Conservation (phyloP, 768 basidiomycete genomes). For the Guyanaporus albipodus region DNA sequence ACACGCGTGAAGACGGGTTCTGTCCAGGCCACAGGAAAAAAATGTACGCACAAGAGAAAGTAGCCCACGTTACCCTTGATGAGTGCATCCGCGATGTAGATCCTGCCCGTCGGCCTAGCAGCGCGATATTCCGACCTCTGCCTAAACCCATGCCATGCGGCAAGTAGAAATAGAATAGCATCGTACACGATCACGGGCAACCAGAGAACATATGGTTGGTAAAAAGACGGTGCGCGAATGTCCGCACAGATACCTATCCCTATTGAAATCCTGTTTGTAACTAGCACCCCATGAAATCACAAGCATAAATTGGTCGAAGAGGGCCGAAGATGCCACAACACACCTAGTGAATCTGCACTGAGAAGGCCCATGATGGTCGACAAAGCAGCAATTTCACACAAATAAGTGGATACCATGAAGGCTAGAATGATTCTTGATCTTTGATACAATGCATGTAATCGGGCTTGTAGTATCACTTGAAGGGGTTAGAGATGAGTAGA, state of each 20-base stretch:
- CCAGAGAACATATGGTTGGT: constrained; percentile 4
- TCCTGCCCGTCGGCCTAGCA: background rate
- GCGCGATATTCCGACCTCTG: background rate
- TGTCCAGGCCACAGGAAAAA: background rate
- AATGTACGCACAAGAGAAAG: constrained; percentile 12
- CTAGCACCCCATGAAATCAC: background rate
- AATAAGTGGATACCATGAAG: constrained; percentile 8
- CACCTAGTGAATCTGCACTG: constrained; percentile 2
- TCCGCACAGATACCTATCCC: constrained; percentile 5
- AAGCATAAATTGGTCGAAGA: background rate
- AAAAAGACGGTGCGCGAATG: background rate
- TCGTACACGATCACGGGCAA: constrained; percentile 9
- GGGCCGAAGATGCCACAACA: background rate
- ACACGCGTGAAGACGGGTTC: no score
- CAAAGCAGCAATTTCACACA: constrained; percentile 13
- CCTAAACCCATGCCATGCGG: constrained; percentile 2
- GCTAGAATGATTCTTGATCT: constrained; percentile 9
- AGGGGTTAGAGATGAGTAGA: background rate
- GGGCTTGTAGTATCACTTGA: constrained; percentile 15
- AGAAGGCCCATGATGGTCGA: constrained; percentile 3
- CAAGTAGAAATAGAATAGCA: constrained; percentile 3
- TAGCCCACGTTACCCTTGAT: constrained; percentile 15
- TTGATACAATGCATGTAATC: constrained; percentile 14
- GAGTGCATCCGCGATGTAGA: constrained; percentile 5
- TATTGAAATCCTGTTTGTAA: constrained; percentile 3